A percentile compares a stretch with the other conserved stretches of the same genome.
Evolutionary conservation across 495 filamentous ascomycete species (phyloP).

Genomic region (Podospora conica): DNA sequence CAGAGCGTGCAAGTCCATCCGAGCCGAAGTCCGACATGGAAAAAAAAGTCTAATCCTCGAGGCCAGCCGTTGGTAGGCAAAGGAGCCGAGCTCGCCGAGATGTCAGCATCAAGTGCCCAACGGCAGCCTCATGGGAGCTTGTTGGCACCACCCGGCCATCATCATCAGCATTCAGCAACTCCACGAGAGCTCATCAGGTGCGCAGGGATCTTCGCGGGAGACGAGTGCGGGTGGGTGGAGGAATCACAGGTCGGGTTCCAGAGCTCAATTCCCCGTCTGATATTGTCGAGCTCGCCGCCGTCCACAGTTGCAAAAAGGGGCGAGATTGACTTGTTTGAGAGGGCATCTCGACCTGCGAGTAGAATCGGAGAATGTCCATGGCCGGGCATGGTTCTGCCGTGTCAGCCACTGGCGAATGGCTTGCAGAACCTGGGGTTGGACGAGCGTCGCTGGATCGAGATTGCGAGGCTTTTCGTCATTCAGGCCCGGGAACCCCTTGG

Average conservation of each 20-base stretch:
- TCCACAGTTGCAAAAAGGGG: background rate
- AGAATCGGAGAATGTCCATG: background rate
- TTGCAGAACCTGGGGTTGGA: background rate
- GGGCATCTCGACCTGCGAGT: conserved; percentile 1
- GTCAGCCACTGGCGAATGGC: too few relatives aligned
- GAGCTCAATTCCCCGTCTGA: background rate
- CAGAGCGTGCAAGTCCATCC: background rate
- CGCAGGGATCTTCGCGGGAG: background rate
- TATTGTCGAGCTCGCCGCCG: background rate
- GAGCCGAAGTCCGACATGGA: background rate
- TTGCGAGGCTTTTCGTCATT: conserved; percentile 1
- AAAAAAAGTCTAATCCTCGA: background rate
- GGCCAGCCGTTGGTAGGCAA: background rate
- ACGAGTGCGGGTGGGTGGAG: background rate
- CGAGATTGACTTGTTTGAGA: background rate
- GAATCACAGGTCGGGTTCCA: background rate
- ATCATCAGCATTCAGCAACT: too few relatives aligned
- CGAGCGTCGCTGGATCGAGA: conserved; percentile 1
- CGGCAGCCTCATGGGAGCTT: background rate
- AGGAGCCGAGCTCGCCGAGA: background rate
- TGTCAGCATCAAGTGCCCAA: background rate
- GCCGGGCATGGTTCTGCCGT: background rate
- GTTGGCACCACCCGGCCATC: background rate
- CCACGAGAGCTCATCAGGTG: background rate
- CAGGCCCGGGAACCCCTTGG: background rate